These are phyloP conservation scores for Calamus simplicifolius DNA, from an alignment of 176 grass and related monocot species.

Conservation along the genomic window DNA sequence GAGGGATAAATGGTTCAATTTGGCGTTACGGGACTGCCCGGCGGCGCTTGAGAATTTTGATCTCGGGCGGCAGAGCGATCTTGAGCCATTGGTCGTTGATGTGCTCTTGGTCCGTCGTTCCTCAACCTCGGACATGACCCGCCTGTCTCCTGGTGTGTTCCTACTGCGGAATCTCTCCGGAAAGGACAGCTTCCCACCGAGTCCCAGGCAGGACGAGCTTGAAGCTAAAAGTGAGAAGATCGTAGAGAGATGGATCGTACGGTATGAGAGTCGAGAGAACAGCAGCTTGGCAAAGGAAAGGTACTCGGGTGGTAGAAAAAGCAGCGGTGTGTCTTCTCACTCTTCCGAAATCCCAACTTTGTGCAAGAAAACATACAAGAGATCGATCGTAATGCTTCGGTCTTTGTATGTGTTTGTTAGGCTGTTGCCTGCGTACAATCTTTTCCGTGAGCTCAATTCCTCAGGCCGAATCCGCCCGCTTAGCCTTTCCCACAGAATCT, in stretches of 20 bases:
- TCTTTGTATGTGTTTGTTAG: conserved; percentile 79
- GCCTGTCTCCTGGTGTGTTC: not conserved
- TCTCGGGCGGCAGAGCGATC: conserved; percentile 85
- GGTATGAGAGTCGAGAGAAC: conserved; percentile 44
- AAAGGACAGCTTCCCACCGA: not conserved
- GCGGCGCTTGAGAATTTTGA: conserved; percentile 91
- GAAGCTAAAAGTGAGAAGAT: conserved; percentile 29
- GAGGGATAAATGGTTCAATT: conserved; percentile 80
- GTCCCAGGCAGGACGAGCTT: not conserved
- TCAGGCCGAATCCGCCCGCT: conserved; percentile 58
- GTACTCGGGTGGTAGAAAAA: conserved; percentile 16
- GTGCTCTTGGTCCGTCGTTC: conserved; percentile 39
- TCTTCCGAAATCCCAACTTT: conserved; percentile 24
- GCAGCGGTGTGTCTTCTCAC: conserved; percentile 19
- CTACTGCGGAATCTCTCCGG: not conserved
- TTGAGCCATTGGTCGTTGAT: conserved; percentile 78
- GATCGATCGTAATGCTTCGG: conserved; percentile 48
- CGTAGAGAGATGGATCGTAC: conserved; percentile 85
- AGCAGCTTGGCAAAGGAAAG: conserved; percentile 13
- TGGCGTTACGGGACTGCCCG: conserved; percentile 67
- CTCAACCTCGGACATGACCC: not conserved
- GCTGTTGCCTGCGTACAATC: conserved; percentile 73
- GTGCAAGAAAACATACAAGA: conserved; percentile 36
- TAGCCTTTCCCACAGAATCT: conserved; percentile 68
- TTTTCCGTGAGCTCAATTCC: conserved; percentile 65